Evolutionary conservation across 108 stramenopile genomes (phyloP), one percentile per base, ranked within the genome.

Genomic region (Skeletonema grethae): DNA sequence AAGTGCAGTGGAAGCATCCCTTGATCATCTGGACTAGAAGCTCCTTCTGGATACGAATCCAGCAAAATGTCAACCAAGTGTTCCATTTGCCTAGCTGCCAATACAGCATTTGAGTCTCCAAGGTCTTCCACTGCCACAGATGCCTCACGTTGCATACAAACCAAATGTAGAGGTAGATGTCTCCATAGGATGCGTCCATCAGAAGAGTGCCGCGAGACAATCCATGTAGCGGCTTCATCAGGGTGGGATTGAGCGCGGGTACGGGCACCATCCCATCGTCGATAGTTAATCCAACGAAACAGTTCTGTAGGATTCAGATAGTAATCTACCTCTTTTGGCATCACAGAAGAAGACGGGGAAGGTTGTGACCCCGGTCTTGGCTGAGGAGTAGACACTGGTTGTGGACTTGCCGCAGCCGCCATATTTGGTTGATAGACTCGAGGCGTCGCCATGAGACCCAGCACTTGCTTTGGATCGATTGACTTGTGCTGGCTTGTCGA

Each of bases 251-350:
- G 75, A 15, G 73, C 82, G 5, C 85, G 68, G n/a, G 82, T 48
- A 30, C 70, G 70, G 32, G 85, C 85, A 28, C 85, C 85, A 59
- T 85, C 85, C 85, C 85, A 85, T 64, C 85, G 80, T 20, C 85
- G 85, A 61, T 85, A 85, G 56, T 85, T 85, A 60, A 85, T 85
- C 85, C 85, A 85, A 9, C 85, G 82, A 69, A 85, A 85, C 15
- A 85, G 79, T 50, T 85, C 85, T 11, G 85, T 85, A 5, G 85
- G 85, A 43, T 85, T 85, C 12, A 80, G 76, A 65, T 85, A 85
- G 56, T 83, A 85, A 39, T 85, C 85, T 24, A 85, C 85, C 48
- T 85, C 85, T 29, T 83, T 83, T 16, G 55, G 53, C 22, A 28
- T 68, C 18, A 29, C 20, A 16, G 77, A 29, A 20, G 73, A 67